Conservation (phyloP, 179 eudicot genomes). For the Silene vulgaris region DNA sequence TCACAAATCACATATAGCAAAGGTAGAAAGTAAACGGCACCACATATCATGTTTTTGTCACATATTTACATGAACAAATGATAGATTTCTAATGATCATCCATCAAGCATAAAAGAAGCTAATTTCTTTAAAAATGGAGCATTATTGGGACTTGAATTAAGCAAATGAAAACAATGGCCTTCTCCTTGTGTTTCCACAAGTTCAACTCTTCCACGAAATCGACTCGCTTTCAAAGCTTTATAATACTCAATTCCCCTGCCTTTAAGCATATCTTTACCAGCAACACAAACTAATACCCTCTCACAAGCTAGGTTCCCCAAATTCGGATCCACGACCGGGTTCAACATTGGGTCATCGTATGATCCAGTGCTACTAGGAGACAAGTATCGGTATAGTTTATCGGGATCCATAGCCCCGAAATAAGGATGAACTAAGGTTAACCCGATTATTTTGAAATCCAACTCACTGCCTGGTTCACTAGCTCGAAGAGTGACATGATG, state of each 20-base stretch:
- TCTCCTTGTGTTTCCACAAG: constrained; percentile 31
- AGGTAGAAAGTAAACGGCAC: too few relatives aligned
- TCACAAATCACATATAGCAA: too few relatives aligned
- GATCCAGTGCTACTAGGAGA: constrained; percentile 26
- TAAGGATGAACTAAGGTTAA: constrained; percentile 34
- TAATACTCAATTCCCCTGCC: constrained; percentile 27
- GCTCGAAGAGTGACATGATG: constrained; percentile 35
- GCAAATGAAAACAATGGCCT: constrained; percentile 36
- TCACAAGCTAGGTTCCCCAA: constrained; percentile 26
- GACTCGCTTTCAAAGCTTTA: constrained; percentile 24
- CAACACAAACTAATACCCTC: constrained; percentile 38
- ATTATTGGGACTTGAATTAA: constrained; percentile 11
- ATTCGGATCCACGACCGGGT: constrained; percentile 36
- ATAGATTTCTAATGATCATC: background rate
- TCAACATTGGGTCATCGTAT: constrained; percentile 32
- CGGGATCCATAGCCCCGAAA: constrained; percentile 25
- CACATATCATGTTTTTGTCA: too few relatives aligned
- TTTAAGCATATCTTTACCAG: constrained; percentile 31
- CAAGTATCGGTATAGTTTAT: constrained; percentile 24
- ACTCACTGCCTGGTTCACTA: constrained; percentile 13
- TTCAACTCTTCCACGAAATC: constrained; percentile 33
- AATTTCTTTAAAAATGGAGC: constrained; percentile 19
- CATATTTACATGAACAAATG: too few relatives aligned
- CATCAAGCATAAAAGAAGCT: constrained; percentile 24
- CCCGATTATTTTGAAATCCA: constrained; percentile 19